phyloP scores from a whole-genome alignment of 306 rosid species.

The Rosa persica region DNA sequence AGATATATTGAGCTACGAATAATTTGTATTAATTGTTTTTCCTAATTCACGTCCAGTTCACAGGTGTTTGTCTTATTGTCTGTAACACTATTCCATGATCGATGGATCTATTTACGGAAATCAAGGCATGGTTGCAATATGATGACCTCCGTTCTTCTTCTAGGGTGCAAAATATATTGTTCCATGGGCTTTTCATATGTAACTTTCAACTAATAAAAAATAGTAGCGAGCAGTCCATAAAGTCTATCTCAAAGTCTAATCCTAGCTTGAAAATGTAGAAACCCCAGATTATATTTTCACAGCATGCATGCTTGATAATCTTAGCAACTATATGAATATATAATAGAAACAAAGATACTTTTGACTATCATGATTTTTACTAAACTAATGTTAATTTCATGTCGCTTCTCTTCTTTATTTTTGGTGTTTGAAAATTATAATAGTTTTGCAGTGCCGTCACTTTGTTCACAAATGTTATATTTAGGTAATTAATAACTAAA shows the following conservation, averaged over 20 bases:
- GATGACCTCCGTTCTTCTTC: not conserved
- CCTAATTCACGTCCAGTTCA: slow-evolving; percentile 8
- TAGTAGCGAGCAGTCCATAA: not conserved
- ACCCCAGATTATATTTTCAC: not conserved
- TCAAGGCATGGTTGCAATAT: not conserved
- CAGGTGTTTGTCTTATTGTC: slow-evolving; percentile 9
- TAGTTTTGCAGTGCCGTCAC: no score
- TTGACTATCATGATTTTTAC: not conserved
- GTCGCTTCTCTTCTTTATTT: no score
- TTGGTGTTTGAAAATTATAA: no score
- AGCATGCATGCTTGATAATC: no score
- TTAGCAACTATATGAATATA: not conserved
- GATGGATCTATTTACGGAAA: not conserved
- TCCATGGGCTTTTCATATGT: not conserved
- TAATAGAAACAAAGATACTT: no score
- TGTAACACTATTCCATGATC: not conserved
- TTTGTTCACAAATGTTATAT: no score
- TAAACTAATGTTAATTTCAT: no score
- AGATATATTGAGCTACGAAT: not conserved
- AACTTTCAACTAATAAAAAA: not conserved
- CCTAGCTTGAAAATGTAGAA: not conserved
- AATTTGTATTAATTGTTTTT: not conserved
- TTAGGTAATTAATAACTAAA: no score
- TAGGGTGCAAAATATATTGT: not conserved
- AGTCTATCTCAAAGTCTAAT: not conserved